These are phyloP conservation scores for Zopfochytrium polystomum DNA, from an alignment of 371 early-diverging fungal species.

Conservation along the genomic window DNA sequence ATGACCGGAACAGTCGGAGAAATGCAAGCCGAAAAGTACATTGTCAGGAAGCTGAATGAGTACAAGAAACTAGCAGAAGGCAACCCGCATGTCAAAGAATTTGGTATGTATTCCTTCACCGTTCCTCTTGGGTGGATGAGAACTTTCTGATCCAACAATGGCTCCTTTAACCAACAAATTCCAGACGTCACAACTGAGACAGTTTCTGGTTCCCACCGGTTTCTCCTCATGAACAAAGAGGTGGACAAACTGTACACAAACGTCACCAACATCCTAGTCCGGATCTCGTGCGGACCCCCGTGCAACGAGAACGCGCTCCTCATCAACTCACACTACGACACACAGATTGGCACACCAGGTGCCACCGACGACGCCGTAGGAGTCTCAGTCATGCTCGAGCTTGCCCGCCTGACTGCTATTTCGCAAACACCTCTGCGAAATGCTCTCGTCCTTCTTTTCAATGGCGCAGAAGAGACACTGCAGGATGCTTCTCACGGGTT, in stretches of 20 bases:
- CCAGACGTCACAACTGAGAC: slow-evolving; percentile 25
- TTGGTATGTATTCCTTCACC: too few species aligned
- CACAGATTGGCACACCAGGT: slow-evolving; percentile 47
- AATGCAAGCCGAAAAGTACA: slow-evolving; percentile 19
- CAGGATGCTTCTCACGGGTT: slow-evolving; percentile 78
- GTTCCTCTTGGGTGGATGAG: too few species aligned
- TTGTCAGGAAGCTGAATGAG: slow-evolving; percentile 18
- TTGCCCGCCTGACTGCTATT: slow-evolving; percentile 62
- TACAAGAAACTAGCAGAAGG: slow-evolving; percentile 9
- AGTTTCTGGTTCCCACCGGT: slow-evolving; percentile 65
- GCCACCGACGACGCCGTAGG: slow-evolving; percentile 68
- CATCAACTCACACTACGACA: slow-evolving; percentile 71
- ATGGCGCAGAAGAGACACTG: slow-evolving; percentile 76
- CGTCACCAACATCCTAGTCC: slow-evolving; percentile 70
- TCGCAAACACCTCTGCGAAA: slow-evolving; percentile 50
- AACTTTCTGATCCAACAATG: background rate
- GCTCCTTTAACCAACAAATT: background rate
- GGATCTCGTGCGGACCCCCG: slow-evolving; percentile 62
- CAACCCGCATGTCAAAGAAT: too few species aligned
- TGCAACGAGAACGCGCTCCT: slow-evolving; percentile 67
- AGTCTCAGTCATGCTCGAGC: slow-evolving; percentile 70
- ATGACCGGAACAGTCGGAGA: slow-evolving; percentile 33
- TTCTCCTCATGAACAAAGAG: slow-evolving; percentile 66
- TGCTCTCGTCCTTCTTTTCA: slow-evolving; percentile 56
- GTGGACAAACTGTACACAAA: slow-evolving; percentile 57